Evolutionary conservation across 148 eudicot genomes (phyloP), one percentile per base, ranked within the genome.

Genomic region (Cornus kousa): DNA sequence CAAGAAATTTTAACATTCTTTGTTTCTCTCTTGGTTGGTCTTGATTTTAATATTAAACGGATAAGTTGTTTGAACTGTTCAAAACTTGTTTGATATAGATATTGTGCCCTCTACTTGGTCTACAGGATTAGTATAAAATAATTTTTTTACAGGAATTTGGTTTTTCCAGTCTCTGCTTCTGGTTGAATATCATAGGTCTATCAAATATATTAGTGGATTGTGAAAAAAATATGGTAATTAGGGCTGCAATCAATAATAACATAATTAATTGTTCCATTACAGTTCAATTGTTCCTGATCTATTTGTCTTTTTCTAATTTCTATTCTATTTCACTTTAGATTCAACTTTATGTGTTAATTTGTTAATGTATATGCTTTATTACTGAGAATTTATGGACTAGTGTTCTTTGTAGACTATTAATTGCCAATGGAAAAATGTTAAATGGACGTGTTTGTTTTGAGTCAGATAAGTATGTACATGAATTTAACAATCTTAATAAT

Each of bases 201-300:
- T 53, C 19, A 53, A 53, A 53, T 53, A 5, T 53, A 53, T 53
- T 5, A 67, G 9, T 67, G 39, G 79, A 77, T 12, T 75, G 60
- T 75, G 78, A 40, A 43, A 64, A 35, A 65, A 62, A 19, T 62
- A 17, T 77, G 37, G 31, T 65, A 75, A 22, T 66, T 76, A 46
- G 35, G 79, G 72, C 65, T 70, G n/a, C 31, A 16, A 64, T 67
- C 32, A 17, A 68, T 53, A 77, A 77, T 50, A 68, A 68, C 16
- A 77, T 68, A 31, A 68, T 50, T 66, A 50, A 55, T 37, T 33
- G 6, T 28, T 28, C 0, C 28, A 28, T 28, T 28, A 28, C 28
- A 28, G 53, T 32, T 68, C 46, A n/a, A 4, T 32, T 77, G 66
- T 16, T 31, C 7, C 75, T 77, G 5, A 35, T 24, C 23, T 20